Base-by-base conservation (phyloP, 306 rosid genomes). In the Sesbania bispinosa region DNA sequence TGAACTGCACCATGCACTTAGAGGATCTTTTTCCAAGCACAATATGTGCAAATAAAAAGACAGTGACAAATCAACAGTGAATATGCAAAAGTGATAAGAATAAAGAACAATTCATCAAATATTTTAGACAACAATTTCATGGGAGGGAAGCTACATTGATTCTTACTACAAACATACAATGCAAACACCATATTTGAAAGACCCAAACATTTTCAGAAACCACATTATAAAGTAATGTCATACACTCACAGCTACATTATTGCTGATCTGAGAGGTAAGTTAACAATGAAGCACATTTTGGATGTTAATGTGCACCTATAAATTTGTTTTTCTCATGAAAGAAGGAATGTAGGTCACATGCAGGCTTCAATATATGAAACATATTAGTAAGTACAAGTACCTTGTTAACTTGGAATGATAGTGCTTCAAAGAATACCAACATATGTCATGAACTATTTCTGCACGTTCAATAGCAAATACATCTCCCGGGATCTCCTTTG, bases 401-500 rank as follows among this genome's bases (percentile, higher is more conserved):
- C 96, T 83, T 2, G 60, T 69, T 33, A 50, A 68, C 47, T 84
- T 73, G 36, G 77, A 77, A 54, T 48, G 77, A 57, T 75, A 82
- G 52, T 43, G 39, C 83, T 83, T 81, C 78, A 93, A 81, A 62
- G 86, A 87, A 80, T 85, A 62, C 88, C 88, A 87, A 77, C 96
- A 78, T 76, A 88, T 70, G 66, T 76, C 81, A 71, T 84, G 76
- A 57, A 93, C 71, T 78, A 87, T 48, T 53, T 82, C 91, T 30
- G 97, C 96, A 16, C 92, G 97, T 79, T 93, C 97, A 47, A 90
- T 81, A 48, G 86, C 75, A 75, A 90, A 88, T 35, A 73, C 79
- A 77, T 93, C 98, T 81, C 85, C 87, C 0, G 83, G 79, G 64
- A 84, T 76, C 87, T 87, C 96, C 80, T 82, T 88, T 46, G 87